Base-by-base conservation (phyloP, 805 yeast genomes). In the Wickerhamomyces subpelliculosus region DNA sequence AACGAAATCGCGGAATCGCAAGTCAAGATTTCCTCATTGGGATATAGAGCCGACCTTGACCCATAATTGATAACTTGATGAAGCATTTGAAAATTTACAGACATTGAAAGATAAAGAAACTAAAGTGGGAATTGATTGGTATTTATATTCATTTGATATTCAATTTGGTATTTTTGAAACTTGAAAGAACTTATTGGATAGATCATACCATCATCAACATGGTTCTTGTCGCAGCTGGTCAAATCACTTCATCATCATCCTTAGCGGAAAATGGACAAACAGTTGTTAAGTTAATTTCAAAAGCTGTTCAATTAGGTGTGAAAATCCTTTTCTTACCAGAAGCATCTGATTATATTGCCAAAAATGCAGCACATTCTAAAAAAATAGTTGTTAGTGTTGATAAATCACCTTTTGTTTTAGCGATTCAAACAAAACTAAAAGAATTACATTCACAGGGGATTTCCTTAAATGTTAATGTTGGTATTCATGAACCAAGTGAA, bases 291-390 rank as follows among this genome's bases (percentile, higher is more conserved):
- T 64, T 89, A 27, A 78, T 90, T 14, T 55, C 62, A n/a, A 60
- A 67, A 37, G 95, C 97, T 0, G 71, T 82, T 0, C 61, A 60
- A 3, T 55, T 68, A 13, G 73, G 80, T 4, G 88, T 83, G 12
- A 67, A 72, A 44, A 76, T 86, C 4, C 65, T 93, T 5, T 87
- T 93, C 53, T 70, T 90, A 32, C 97, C 97, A 2, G 98, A 90
- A 57, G 97, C 97, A 0, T 72, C 93, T 5, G 97, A 90, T 57
- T 90, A 87, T 57, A 70, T 90, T 28, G 80, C 95, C 5, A 67
- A 75, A 37, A 75, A 76, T 52, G 80, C 89, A 2, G 57, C 50
- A 1, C 89, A 86, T 47, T 79, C 94, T 1, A 65, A 68, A 37
- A 47, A 63, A 21, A 61, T 90, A n/a, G 87, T 82, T 0, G 54